A percentile compares a stretch with the other conserved stretches of the same genome.
These are phyloP conservation scores for Paramarasmius palmivorus DNA, from an alignment of 1,284 basidiomycete genomes.

Conservation along the genomic window DNA sequence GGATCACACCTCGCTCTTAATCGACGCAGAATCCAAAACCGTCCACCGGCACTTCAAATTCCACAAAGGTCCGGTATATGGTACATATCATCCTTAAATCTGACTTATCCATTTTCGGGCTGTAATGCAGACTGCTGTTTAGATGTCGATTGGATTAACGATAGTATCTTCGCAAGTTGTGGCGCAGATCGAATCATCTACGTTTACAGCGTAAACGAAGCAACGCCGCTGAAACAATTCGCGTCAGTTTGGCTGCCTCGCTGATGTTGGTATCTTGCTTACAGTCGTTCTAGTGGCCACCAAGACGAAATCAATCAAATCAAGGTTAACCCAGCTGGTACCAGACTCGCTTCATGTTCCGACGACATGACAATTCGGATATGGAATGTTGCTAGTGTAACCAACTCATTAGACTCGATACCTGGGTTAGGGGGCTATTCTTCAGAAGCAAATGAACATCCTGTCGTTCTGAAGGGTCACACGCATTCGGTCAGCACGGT, in stretches of 20 bases:
- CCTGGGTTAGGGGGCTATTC: conserved; percentile 33
- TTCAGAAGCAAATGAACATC: conserved; percentile 25
- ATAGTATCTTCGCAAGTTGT: conserved; percentile 71
- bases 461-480: conserved; percentile 63
- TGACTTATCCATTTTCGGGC: conserved; percentile 13
- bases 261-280: no score
- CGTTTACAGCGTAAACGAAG: conserved; percentile 54
- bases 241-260: conserved; percentile 41
- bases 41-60: conserved; percentile 61
- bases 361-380: conserved; percentile 78
- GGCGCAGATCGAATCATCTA: conserved; percentile 70
- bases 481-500: conserved; percentile 65
- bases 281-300: conserved; percentile 57
- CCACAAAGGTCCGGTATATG: conserved; percentile 56
- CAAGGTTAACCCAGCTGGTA: conserved; percentile 64
- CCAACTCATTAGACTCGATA: conserved; percentile 34
- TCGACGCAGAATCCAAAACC: conserved; percentile 69
- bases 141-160: conserved; percentile 80
- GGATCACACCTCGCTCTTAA: conserved; percentile 74
- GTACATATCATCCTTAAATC: conserved; percentile 6
- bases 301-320: conserved; percentile 78
- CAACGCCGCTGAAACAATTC: conserved; percentile 55
- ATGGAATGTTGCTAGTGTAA: conserved; percentile 59
- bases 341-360: conserved; percentile 74
- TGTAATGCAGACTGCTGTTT: conserved; percentile 63